Conservation (phyloP, 129 eudicot species). For the Tagetes erecta region DNA sequence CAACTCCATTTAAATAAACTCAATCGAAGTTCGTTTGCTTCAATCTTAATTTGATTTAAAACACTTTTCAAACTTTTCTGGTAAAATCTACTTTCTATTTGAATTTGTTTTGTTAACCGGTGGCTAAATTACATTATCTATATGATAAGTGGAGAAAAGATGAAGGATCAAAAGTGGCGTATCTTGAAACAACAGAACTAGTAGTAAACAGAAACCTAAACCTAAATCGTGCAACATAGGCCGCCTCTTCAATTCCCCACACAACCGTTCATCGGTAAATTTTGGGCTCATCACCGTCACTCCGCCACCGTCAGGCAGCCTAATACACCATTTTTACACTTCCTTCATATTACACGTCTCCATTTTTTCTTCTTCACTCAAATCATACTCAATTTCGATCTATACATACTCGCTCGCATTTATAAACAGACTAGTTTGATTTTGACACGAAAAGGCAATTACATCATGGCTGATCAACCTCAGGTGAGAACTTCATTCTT, state of each 20-base stretch:
- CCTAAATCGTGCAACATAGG: conserved; percentile 32
- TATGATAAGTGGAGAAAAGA: not conserved
- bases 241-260: conserved; percentile 39
- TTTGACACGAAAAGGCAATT: conserved; percentile 14
- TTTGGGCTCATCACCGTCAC: conserved; percentile 31
- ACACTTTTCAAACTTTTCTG: too few relatives aligned
- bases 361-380: conserved; percentile 31
- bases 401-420: conserved; percentile 21
- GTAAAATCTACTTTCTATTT: too few relatives aligned
- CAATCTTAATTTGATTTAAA: too few relatives aligned
- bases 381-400: conserved; percentile 25
- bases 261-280: conserved; percentile 33
- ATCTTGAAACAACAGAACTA: not conserved
- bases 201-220: conserved; percentile 16
- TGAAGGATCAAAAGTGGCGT: not conserved
- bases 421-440: not conserved
- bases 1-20: too few relatives aligned
- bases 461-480: conserved; percentile 46
- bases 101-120: too few relatives aligned
- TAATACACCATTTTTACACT: conserved; percentile 6
- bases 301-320: conserved; percentile 3
- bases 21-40: too few relatives aligned
- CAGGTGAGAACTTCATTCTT: conserved; percentile 25
- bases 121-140: too few relatives aligned
- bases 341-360: conserved; percentile 18